A percentile compares a stretch with the other conserved stretches of the same genome.
Evolutionary conservation across 371 early-diverging fungal species (phyloP).

Genomic region (Haplosporangium sp.): DNA sequence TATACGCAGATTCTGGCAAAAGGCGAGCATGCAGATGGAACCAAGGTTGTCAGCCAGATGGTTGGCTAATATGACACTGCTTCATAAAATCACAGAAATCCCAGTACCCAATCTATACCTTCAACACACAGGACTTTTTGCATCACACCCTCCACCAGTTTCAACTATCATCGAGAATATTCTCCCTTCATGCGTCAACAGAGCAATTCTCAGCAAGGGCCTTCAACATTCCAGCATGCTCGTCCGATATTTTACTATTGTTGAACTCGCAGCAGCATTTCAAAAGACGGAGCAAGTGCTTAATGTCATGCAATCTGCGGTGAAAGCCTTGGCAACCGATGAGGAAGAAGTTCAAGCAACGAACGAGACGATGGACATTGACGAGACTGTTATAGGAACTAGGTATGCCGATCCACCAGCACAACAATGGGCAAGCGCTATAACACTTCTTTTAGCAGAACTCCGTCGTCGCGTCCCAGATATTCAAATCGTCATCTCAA

Average conservation of each 20-base stretch:
- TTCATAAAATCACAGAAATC: slow-evolving; percentile 75
- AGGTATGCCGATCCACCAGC: slow-evolving; percentile 35
- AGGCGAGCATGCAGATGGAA: slow-evolving; percentile 73
- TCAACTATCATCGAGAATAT: slow-evolving; percentile 75
- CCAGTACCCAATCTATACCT: slow-evolving; percentile 75
- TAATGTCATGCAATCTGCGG: slow-evolving; percentile 44
- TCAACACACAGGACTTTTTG: slow-evolving; percentile 61
- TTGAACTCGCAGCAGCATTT: slow-evolving; percentile 69
- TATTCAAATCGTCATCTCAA: slow-evolving; percentile 70
- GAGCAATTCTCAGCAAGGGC: slow-evolving; percentile 69
- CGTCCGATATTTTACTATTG: slow-evolving; percentile 74
- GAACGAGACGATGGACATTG: slow-evolving; percentile 18
- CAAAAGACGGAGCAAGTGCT: slow-evolving; percentile 71
- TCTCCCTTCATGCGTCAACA: slow-evolving; percentile 72
- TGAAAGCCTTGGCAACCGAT: slow-evolving; percentile 26
- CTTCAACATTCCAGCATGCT: slow-evolving; percentile 76
- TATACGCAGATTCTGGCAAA: slow-evolving; percentile 71
- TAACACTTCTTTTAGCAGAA: slow-evolving; percentile 61
- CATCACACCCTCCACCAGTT: slow-evolving; percentile 69
- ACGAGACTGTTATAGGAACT: slow-evolving; percentile 6
- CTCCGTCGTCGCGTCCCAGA: slow-evolving; percentile 81
- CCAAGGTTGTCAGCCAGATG: slow-evolving; percentile 82
- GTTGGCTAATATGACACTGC: slow-evolving; percentile 80
- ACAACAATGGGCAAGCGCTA: slow-evolving; percentile 45
- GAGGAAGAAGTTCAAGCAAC: slow-evolving; percentile 17